Evolutionary conservation across 2,329 filamentous ascomycete genomes (phyloP).

Genomic region (Scopulariopsis brevicaulis): DNA sequence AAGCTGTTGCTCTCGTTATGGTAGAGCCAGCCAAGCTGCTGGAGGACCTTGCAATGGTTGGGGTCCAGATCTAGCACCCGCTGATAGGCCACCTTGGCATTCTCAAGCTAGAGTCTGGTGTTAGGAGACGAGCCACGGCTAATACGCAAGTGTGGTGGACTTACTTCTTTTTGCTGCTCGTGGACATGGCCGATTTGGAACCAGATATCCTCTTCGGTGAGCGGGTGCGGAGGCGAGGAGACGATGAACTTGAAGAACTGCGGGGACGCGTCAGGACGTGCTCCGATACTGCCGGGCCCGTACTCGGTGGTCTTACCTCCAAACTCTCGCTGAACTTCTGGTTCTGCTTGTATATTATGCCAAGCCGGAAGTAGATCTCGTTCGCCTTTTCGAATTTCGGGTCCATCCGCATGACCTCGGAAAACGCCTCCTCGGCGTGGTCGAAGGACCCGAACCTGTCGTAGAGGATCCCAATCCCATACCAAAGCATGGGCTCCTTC

Average conservation of each 20-base stretch:
- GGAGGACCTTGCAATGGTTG: constrained; percentile 93
- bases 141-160: constrained; percentile 21
- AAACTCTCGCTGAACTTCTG: constrained; percentile 87
- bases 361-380: constrained; percentile 95
- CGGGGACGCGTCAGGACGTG: constrained; percentile 3
- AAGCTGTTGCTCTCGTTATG: constrained; percentile 92
- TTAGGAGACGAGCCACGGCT: constrained; percentile 12
- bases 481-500: constrained; percentile 94
- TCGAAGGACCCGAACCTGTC: constrained; percentile 93
- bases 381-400: constrained; percentile 97
- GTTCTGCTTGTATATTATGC: constrained; percentile 99
- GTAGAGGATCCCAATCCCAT: constrained; percentile 95
- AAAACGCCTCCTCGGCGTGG: constrained; percentile 95
- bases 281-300: not conserved
- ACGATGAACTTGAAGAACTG: constrained; percentile 99
- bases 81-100: constrained; percentile 83
- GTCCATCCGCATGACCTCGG: constrained; percentile 97
- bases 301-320: constrained; percentile 49
- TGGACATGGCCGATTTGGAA: constrained; percentile 99
- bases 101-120: constrained; percentile 61
- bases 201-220: constrained; percentile 98
- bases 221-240: constrained; percentile 75
- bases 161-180: constrained; percentile 95
- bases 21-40: constrained; percentile 95
- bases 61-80: constrained; percentile 90